Evolutionary conservation across 225 moss, liverwort and hornwort genomes (phyloP), one percentile per base, ranked within the genome.

Genomic region (Antitrichia curtipendula): DNA sequence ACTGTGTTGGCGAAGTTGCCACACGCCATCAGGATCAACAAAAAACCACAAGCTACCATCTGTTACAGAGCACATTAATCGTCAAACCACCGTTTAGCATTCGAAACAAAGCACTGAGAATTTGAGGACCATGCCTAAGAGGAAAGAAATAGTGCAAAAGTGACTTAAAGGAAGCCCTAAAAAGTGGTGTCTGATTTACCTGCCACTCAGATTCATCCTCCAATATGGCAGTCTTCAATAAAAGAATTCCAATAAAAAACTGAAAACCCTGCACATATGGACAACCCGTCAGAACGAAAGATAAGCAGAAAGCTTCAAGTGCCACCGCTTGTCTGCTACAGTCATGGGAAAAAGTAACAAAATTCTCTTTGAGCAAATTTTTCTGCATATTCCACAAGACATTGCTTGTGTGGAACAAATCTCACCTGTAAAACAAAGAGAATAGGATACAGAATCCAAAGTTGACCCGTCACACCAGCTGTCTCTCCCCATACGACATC

Each of bases 401-500:
- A 24, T 21, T 62, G 56, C 52, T 82, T 29, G 53, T 38, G 49
- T 34, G 66, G 22, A 78, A 62, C 76, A 86, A 60, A 86, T 70
- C 29, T 77, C 45, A 98, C 98, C 98, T 98, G 98, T 82, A 98
- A 86, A 71, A 91, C 92, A 58, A 98, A 98, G 78, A 98, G 87
- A 87, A 98, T 90, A 59, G 98, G 98, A 89, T 98, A 98, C n/a
- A 98, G 88, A 74, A 98, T 81, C 98, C 97, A 97, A 65, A 97
- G 92, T 87, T 98, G 98, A 43, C 98, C 97, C 84, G 94, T 98
- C 68, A 98, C 97, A 80, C 98, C 98, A 59, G 97, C 94, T 24
- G 98, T 97, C 90, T 98, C 98, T 87, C 97, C 97, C 98, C 98
- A 96, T 8, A 98, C 98, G 25, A 98, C 98, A 91, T 98, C 98